Evolutionary conservation across 495 filamentous ascomycete genomes (phyloP), one percentile per base, ranked within the genome.

Genomic region (Amorphotheca resinae): DNA sequence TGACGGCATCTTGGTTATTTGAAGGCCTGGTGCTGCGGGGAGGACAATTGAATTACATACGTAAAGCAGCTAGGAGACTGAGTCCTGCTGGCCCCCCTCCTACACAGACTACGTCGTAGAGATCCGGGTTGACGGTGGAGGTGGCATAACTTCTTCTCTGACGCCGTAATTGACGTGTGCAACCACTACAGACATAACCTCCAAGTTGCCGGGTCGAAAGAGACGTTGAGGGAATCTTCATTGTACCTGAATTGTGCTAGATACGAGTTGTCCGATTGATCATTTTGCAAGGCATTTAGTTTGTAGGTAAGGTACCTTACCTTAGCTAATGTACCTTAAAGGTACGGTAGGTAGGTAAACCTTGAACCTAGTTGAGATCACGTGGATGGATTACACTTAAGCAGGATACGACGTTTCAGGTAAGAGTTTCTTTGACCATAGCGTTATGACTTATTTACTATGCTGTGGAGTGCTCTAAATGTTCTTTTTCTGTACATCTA

Each of bases 11-110:
- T 35, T 15, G 35, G 53, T 34, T 37, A 37, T 33, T 23, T 47
- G 30, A 54, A 15, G 8, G 15, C 14, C 30, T 33, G 12, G 36
- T 7, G 35, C 31, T 18, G 20, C 9, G 30, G 3, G 38, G 17
- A 22, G 15, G 11, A 44, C 22, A 45, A 11, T 6, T 45, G 20
- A 32, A 39, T 58, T n/a, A n/a, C 77, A 60, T 72, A 93, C 87
- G 77, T 32, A 99, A 72, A 49, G 87, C 87, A 44, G 85, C 77
- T 42, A 94, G 64, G 16, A 99, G 72, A 51, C 84, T 88, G 33
- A 99, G 67, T 38, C 93, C 93, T 7, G 88, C 91, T 11, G 91
- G 93, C n/a, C 93, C 93, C 21, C 91, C 93, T 39, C 93, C 93
- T 47, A 99, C 82, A 46, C 87, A 91, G 39, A 95, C 87, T 22